These are phyloP conservation scores for Ampelomyces quisqualis DNA, from an alignment of 2,329 filamentous ascomycete genomes.

Conservation along the genomic window DNA sequence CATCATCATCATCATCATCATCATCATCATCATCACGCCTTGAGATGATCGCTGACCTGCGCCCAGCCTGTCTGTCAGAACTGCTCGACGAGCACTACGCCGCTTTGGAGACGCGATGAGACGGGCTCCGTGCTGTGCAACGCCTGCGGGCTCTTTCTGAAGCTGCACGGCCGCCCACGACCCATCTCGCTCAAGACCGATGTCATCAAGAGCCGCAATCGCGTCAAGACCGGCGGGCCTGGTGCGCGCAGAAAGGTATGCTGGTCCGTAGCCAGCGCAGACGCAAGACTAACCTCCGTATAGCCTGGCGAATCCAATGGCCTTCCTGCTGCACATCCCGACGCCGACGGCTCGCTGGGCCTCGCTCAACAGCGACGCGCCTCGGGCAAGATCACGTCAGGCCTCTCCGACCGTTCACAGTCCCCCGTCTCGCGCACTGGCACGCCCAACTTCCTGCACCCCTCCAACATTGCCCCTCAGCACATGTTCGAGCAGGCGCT, in stretches of 20 bases:
- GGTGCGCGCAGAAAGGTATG: slow-evolving; percentile 80
- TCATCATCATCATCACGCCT: slow-evolving; percentile 19
- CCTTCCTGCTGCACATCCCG: slow-evolving; percentile 56
- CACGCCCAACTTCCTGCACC: slow-evolving; percentile 70
- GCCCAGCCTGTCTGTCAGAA: slow-evolving; percentile 90
- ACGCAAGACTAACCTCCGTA: slow-evolving; percentile 7
- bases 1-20: slow-evolving; percentile 33
- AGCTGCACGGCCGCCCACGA: slow-evolving; percentile 88
- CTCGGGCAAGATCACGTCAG: slow-evolving; percentile 71
- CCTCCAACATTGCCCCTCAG: slow-evolving; percentile 68
- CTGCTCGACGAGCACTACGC: slow-evolving; percentile 91
- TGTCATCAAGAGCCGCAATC: slow-evolving; percentile 98
- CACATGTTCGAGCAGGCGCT: slow-evolving; percentile 77
- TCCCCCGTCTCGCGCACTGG: slow-evolving; percentile 78
- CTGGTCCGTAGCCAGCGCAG: neutral
- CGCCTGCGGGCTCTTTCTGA: slow-evolving; percentile 94
- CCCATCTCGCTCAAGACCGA: slow-evolving; percentile 98
- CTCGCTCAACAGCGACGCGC: slow-evolving; percentile 63
- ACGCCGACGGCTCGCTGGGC: slow-evolving; percentile 57
- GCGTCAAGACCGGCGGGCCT: slow-evolving; percentile 84
- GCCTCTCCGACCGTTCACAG: slow-evolving; percentile 71
- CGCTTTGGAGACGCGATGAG: slow-evolving; percentile 96
- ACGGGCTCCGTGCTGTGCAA: slow-evolving; percentile 95
- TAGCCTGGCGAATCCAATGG: slow-evolving; percentile 53
- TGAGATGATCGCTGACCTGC: slow-evolving; percentile 10